phyloP scores from a whole-genome alignment of 108 stramenopile species.

The Pseudonitzschia pungens region DNA sequence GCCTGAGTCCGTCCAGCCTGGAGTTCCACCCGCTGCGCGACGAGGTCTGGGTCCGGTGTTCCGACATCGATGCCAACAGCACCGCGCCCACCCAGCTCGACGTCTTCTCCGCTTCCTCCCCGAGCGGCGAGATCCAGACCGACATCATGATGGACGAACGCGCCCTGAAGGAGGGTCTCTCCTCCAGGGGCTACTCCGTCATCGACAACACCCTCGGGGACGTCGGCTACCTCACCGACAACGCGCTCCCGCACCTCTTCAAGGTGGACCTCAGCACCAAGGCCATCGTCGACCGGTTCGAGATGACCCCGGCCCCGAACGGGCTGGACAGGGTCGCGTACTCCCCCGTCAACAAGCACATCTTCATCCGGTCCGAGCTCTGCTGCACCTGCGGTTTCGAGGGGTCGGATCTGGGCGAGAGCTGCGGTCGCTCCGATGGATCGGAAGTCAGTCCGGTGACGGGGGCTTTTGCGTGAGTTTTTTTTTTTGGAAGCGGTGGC shows the following conservation, averaged over 20 bases:
- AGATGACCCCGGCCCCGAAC: background rate
- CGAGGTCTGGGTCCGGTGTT: conserved; percentile 35
- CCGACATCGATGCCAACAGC: conserved; percentile 10
- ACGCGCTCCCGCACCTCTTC: background rate
- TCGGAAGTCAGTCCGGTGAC: conserved; percentile 7
- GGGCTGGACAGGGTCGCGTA: conserved; percentile 12
- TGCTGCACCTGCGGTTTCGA: conserved; percentile 32
- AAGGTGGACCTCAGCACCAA: conserved; percentile 24
- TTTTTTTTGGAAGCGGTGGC: too few relatives aligned
- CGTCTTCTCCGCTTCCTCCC: conserved; percentile 22
- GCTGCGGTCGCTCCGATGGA: background rate
- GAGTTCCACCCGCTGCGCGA: conserved; percentile 38
- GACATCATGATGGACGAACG: background rate
- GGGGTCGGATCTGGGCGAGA: conserved; percentile 8
- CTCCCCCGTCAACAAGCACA: conserved; percentile 22
- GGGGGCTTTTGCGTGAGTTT: conserved; percentile 29
- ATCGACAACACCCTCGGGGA: conserved; percentile 25
- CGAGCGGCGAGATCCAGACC: conserved; percentile 13
- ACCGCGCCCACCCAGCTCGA: conserved; percentile 11
- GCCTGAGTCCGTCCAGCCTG: conserved; percentile 19
- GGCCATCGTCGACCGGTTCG: conserved; percentile 13
- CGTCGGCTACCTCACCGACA: conserved; percentile 19
- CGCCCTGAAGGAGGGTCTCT: background rate
- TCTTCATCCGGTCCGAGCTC: conserved; percentile 9
- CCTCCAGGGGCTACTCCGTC: conserved; percentile 15